Percentiles rank a stretch among this genome's conserved stretches.
These are phyloP conservation scores for Claviceps arundinis DNA, from an alignment of 2,329 filamentous ascomycete genomes.

Conservation along the genomic window DNA sequence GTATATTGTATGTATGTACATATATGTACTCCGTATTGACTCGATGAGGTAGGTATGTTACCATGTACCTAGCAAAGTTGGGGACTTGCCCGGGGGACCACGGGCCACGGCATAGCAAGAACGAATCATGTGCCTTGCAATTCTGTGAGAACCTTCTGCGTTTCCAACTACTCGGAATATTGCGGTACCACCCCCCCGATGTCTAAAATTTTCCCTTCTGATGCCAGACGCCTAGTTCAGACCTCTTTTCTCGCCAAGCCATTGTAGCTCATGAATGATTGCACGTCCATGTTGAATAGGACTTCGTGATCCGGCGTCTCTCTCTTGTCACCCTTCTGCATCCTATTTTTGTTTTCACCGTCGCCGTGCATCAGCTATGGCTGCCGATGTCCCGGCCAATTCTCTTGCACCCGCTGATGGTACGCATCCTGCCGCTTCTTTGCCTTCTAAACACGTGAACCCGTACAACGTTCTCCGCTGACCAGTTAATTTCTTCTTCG, in stretches of 20 bases:
- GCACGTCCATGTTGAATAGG: conserved; percentile 12
- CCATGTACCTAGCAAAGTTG: background rate
- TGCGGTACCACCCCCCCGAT: conserved; percentile 12
- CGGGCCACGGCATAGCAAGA: background rate
- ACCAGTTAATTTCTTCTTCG: background rate
- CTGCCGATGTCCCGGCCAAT: conserved; percentile 15
- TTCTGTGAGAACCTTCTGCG: conserved; percentile 1
- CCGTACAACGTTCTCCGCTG: background rate
- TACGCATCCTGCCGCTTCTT: conserved; percentile 3
- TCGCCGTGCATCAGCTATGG: conserved; percentile 15
- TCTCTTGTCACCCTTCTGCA: conserved; percentile 9
- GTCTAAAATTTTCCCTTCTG: conserved; percentile 15
- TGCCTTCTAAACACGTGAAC: background rate
- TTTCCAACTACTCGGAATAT: conserved; percentile 15
- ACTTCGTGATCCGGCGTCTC: conserved; percentile 14
- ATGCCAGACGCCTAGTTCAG: background rate
- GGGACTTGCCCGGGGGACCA: background rate
- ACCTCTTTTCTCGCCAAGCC: background rate
- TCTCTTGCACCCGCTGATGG: conserved; percentile 14
- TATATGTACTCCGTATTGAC: too few species aligned
- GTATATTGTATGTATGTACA: background rate
- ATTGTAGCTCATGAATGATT: conserved; percentile 9
- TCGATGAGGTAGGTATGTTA: too few species aligned
- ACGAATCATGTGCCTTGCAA: conserved; percentile 2
- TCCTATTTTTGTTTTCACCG: conserved; percentile 8